Percentiles rank a stretch among this genome's conserved stretches.
These are phyloP conservation scores for Wickerhamomyces sydowiorum DNA, from an alignment of 805 yeast species.

Conservation along the genomic window DNA sequence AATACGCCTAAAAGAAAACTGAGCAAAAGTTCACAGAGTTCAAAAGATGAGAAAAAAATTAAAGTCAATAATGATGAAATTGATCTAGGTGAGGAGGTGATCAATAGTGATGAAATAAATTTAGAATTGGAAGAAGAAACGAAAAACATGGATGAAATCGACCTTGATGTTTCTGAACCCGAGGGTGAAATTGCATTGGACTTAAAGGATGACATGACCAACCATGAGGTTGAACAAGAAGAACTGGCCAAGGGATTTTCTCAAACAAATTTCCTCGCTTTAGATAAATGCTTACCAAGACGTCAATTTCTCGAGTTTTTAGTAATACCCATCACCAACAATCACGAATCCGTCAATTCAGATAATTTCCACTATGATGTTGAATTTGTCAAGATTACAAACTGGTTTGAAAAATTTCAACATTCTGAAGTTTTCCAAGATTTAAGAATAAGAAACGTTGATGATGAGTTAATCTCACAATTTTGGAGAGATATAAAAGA, in stretches of 20 bases:
- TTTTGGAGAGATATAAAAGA: slow-evolving; percentile 12
- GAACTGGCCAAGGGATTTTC: slow-evolving; percentile 11
- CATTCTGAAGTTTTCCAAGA: slow-evolving; percentile 8
- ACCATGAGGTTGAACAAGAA: slow-evolving; percentile 1
- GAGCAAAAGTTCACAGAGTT: slow-evolving; percentile 3
- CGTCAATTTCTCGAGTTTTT: slow-evolving; percentile 52
- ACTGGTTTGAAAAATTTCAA: slow-evolving; percentile 14
- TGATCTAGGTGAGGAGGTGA: slow-evolving; percentile 14
- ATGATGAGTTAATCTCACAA: slow-evolving; percentile 8
- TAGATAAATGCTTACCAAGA: slow-evolving; percentile 77
- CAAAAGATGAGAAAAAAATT: slow-evolving; percentile 3
- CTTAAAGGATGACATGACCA: not conserved
- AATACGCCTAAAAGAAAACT: slow-evolving; percentile 9
- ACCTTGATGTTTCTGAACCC: slow-evolving; percentile 18
- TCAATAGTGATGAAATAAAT: slow-evolving; percentile 21
- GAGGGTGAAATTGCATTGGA: slow-evolving; percentile 2
- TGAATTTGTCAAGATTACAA: slow-evolving; percentile 14
- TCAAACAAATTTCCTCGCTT: slow-evolving; percentile 57
- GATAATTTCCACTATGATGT: slow-evolving; percentile 12
- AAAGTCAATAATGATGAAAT: slow-evolving; percentile 18
- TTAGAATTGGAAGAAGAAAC: slow-evolving; percentile 14
- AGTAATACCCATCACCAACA: slow-evolving; percentile 32
- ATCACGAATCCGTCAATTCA: slow-evolving; percentile 6
- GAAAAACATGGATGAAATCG: slow-evolving; percentile 28
- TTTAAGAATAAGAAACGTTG: slow-evolving; percentile 9